Conservation (phyloP, 2,329 filamentous ascomycete species). For the Fusarium hostae region DNA sequence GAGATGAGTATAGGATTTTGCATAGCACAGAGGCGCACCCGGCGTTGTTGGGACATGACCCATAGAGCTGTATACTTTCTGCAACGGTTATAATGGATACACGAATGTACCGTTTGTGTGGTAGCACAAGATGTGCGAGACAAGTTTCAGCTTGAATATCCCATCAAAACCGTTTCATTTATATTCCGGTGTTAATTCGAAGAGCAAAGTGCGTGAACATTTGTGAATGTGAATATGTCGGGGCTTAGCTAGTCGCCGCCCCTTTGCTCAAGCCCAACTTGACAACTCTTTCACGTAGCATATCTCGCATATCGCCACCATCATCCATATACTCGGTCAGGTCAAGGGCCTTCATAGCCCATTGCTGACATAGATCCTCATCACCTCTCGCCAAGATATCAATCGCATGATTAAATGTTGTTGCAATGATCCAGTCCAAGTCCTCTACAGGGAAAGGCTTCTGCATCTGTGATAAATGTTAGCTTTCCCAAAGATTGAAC, state of each 20-base stretch:
- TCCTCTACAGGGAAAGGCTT: conserved; percentile 72
- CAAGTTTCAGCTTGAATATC: conserved; percentile 2
- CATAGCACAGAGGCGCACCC: conserved; percentile 31
- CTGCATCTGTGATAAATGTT: conserved; percentile 47
- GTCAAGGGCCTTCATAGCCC: conserved; percentile 71
- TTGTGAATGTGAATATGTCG: neutral
- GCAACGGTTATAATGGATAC: conserved; percentile 27
- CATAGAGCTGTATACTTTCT: conserved; percentile 31
- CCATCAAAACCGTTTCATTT: neutral
- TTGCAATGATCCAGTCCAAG: conserved; percentile 79
- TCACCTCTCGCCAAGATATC: conserved; percentile 70
- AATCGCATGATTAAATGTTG: conserved; percentile 75
- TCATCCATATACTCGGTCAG: conserved; percentile 70
- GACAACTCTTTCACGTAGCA: conserved; percentile 58
- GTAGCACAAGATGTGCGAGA: conserved; percentile 12
- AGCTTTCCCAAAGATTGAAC: conserved; percentile 24
- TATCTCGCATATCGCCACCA: conserved; percentile 56
- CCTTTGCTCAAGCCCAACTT: conserved; percentile 48
- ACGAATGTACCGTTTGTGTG: conserved; percentile 15
- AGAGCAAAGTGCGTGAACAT: neutral
- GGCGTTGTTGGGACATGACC: conserved; percentile 32
- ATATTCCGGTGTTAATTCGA: neutral
- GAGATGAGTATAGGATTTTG: conserved; percentile 29
- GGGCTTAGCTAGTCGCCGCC: neutral
- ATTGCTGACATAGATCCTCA: conserved; percentile 65